Base-by-base conservation (phyloP, 768 basidiomycete genomes). In the Podaxis sp. region DNA sequence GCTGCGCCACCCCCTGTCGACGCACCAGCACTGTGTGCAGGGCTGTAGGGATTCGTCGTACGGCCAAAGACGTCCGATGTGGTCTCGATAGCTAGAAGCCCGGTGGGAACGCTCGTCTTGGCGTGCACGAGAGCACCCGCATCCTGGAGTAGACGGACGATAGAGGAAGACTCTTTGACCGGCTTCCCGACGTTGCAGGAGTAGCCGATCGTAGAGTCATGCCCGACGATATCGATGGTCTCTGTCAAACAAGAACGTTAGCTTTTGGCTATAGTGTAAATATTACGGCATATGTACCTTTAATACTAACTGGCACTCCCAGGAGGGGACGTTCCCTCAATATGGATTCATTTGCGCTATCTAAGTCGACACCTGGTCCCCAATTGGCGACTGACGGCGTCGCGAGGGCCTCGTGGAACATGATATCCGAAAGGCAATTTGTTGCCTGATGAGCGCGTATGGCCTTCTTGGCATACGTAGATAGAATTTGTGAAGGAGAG, bases 1-100 rank as follows among this genome's bases (percentile, higher is more conserved):
- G 89, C 88, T 0, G 80, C 84, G 61, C 90, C 90, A 8, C 90
- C 90, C 0, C 89, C 87, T 0, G 86, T 85, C 0, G 88, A 89
- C 6, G 86, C 90, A 15, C 89, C 89, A 5, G 80, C 74, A 10
- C 80, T 78, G 63, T 82, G 80, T 1, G 74, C 79, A 2, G 72
- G 68, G 67, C 84, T 85, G 71, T 87, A 81, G 0, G 89, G 89
- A 68, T 91, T 91, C 15, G 77, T 77, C 0, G 88, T 86, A 56
- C 73, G 72, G 15, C 88, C 88, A 69, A 83, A 90, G 7, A 88
- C 72, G 60, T 88, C 83, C 49, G 88, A 88, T 30, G 68, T 51
- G 0, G 86, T 82, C 67, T 87, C 86, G 55, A 88, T 78, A 13
- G 82, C 78, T 26, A 87, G 70, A 41, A 88, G 76, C 0, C 84